Percentiles rank a stretch among this genome's conserved stretches.
These are phyloP conservation scores for Hanseniaspora vineae DNA, from an alignment of 805 yeast species.

Conservation along the genomic window DNA sequence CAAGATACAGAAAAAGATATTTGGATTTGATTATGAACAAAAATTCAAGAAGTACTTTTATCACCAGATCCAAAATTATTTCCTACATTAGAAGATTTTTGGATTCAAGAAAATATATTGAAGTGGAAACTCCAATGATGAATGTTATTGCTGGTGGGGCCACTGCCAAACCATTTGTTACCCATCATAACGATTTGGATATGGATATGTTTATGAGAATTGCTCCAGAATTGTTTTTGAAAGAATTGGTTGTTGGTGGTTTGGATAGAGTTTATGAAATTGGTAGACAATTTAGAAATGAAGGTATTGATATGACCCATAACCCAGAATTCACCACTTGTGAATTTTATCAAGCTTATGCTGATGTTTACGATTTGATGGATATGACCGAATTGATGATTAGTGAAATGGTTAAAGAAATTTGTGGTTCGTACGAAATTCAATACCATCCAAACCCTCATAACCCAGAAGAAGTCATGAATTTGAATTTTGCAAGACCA, in stretches of 20 bases:
- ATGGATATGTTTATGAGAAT: constrained; percentile 96
- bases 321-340: constrained; percentile 98
- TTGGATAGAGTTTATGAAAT: constrained; percentile 96
- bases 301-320: constrained; percentile 97
- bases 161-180: constrained; percentile 93
- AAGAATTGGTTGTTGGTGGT: constrained; percentile 96
- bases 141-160: constrained; percentile 99
- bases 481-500: constrained; percentile 85
- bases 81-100: constrained; percentile 77
- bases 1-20: constrained; percentile 94
- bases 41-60: constrained; percentile 71
- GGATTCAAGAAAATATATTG: constrained; percentile 75
- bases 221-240: constrained; percentile 94
- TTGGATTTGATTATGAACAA: constrained; percentile 92
- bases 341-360: constrained; percentile 96
- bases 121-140: constrained; percentile 98
- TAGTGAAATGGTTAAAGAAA: constrained; percentile 93
- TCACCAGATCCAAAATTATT: constrained; percentile 81
- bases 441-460: constrained; percentile 91
- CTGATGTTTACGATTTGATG: constrained; percentile 94
- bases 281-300: constrained; percentile 97
- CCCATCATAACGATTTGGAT: constrained; percentile 93
- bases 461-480: constrained; percentile 70
- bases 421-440: constrained; percentile 80
- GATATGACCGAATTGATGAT: constrained; percentile 80